phyloP scores from a whole-genome alignment of 345 rosid species.

The Gossypium stocksii region DNA sequence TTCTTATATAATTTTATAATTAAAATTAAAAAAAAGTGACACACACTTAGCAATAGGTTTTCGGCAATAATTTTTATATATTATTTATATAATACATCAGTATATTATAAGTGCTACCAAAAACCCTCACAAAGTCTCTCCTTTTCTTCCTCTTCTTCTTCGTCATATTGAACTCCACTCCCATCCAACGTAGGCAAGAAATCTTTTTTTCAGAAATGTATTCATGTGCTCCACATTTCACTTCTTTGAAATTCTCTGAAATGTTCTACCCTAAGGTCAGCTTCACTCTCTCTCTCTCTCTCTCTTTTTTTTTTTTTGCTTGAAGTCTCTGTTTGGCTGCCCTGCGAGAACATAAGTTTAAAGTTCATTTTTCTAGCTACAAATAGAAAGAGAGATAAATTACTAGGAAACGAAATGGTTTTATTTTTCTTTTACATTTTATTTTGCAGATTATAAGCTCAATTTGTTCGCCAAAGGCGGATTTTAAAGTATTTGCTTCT shows the following conservation, averaged over 20 bases:
- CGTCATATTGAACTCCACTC: too few species aligned
- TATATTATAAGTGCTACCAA: too few species aligned
- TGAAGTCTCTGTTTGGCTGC: background rate
- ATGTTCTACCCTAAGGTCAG: constrained; percentile 35
- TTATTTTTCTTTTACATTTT: background rate
- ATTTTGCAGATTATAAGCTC: constrained; percentile 28
- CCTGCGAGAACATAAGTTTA: background rate
- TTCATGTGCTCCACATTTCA: constrained; percentile 30
- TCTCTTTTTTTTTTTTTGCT: background rate
- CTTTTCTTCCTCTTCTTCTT: background rate
- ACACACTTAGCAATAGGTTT: too few species aligned
- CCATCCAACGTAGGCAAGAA: too few species aligned
- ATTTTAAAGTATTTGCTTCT: constrained; percentile 31
- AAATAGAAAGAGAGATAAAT: background rate
- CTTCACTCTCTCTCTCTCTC: background rate
- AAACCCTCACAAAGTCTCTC: background rate
- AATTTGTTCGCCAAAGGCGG: constrained; percentile 31
- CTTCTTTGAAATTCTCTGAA: constrained; percentile 34
- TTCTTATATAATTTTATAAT: too few species aligned
- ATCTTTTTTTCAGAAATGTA: constrained; percentile 18
- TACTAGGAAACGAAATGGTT: background rate
- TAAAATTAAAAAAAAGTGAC: too few species aligned
- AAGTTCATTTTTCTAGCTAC: background rate
- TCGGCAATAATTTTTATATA: too few species aligned
- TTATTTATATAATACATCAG: too few species aligned